Base-by-base conservation (phyloP, 2,329 filamentous ascomycete species). In the Cercospora zeina region DNA sequence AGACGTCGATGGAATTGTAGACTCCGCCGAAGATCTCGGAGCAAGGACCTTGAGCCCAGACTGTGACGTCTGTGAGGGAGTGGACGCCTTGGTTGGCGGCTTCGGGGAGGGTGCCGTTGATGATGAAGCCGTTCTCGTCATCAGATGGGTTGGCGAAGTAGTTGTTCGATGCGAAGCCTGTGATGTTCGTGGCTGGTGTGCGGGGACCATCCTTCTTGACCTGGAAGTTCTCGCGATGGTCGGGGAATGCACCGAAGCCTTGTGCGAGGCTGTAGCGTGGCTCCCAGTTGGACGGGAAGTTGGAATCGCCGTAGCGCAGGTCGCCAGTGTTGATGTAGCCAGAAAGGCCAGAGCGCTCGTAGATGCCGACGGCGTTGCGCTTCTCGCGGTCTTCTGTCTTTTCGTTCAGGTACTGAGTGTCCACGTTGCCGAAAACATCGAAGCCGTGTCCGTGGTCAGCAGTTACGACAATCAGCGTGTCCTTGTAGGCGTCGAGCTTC, bases 371-470 rank as follows among this genome's bases (percentile, higher is more conserved):
- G 39, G 91, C 90, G 54, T 83, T 80, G 69, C 91, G 89, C 83
- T 92, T 93, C 70, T 84, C 78, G 69, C 91, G 88, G 73, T 89
- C 85, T 16, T 82, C 81, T 6, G 80, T 76, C 69, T 91, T 85
- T 3, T 83, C 82, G 14, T 83, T 79, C 51, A 93, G 81, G 77
- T 93, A 95, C 73, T 89, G 80, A 16, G 90, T 95, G 72, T 96
- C 91, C 53, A 91, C 89, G 66, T 83, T 87, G 65, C 91, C 91
- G 74, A 88, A 93, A 68, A 96, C 91, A 69, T 93, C 91, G 74
- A 96, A 96, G 59, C 91, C 91, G 78, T 96, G 91, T 45, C 91
- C 91, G 80, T 95, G 91, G 72, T 96, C 90, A n/a, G 90, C 89
- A 2, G 90, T 91, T 54, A 95, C 89, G 54, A 96, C 74, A 67